A percentile compares a stretch with the other conserved stretches of the same genome.
Conservation (phyloP, 441 rosid species). For the Pelargonium cotyledonis region DNA sequence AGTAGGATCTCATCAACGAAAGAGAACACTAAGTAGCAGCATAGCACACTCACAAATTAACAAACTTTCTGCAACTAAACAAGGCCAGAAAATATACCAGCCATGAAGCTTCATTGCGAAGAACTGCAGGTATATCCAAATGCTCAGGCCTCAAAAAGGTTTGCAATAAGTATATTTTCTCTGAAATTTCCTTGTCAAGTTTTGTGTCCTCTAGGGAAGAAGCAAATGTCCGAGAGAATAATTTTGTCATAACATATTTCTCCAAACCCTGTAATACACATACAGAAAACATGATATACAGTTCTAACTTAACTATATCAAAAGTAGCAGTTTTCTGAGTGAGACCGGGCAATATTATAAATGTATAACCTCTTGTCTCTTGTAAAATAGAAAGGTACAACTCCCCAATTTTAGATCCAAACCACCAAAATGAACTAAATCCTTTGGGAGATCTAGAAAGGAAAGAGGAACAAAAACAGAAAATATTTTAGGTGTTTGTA, state of each 20-base stretch:
- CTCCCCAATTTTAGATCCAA: background rate
- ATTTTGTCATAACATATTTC: conserved; percentile 50
- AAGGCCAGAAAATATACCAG: conserved; percentile 36
- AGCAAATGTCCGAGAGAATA: conserved; percentile 41
- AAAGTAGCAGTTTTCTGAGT: background rate
- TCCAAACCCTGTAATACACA: conserved; percentile 43
- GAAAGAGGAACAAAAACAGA: background rate
- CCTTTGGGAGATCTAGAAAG: background rate
- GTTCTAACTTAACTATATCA: background rate
- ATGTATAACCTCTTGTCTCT: background rate
- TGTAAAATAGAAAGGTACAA: background rate
- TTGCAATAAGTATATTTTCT: conserved; percentile 41
- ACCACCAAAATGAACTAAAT: background rate
- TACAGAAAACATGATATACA: conserved; percentile 3
- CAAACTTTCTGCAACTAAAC: background rate
- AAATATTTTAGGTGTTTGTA: background rate
- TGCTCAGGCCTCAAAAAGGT: conserved; percentile 52
- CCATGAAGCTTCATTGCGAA: conserved; percentile 53
- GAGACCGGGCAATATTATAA: background rate
- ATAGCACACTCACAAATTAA: background rate
- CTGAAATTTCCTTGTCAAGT: conserved; percentile 38
- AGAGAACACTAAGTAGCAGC: too few species aligned
- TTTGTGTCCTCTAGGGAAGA: conserved; percentile 37
- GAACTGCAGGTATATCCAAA: conserved; percentile 46
- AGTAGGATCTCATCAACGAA: too few species aligned